A percentile compares a stretch with the other conserved stretches of the same genome.
Conservation (phyloP, 192 early-diverging fungal species). For the Lobulomyces angularis region DNA sequence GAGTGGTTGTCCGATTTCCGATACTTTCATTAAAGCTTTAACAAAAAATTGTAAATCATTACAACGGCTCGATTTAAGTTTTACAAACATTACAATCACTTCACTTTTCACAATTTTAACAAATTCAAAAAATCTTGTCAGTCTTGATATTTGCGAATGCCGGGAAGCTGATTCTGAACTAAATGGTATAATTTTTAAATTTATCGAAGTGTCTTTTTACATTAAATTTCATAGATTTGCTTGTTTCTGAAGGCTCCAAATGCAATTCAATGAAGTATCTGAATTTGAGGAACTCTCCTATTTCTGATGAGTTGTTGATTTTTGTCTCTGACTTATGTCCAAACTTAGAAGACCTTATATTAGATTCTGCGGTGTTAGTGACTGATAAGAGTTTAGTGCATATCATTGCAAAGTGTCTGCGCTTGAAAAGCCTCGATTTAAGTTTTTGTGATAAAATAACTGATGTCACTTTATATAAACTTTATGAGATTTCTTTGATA, state of each 20-base stretch:
- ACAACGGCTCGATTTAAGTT: slow-evolving; percentile 26
- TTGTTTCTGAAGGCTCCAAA: slow-evolving; percentile 9
- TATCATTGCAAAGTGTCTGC: slow-evolving; percentile 19
- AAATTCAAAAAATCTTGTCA: slow-evolving; percentile 19
- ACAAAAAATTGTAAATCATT: slow-evolving; percentile 24
- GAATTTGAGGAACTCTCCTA: slow-evolving; percentile 33
- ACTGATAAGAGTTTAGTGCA: slow-evolving; percentile 29
- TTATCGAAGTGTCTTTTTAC: neutral
- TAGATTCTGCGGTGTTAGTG: slow-evolving; percentile 30
- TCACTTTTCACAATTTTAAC: slow-evolving; percentile 24
- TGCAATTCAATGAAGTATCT: slow-evolving; percentile 22
- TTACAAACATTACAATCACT: slow-evolving; percentile 30
- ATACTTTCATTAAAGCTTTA: slow-evolving; percentile 30
- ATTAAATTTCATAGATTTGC: slow-evolving; percentile 3
- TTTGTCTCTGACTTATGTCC: slow-evolving; percentile 26
- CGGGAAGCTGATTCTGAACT: slow-evolving; percentile 14
- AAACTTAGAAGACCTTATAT: slow-evolving; percentile 25
- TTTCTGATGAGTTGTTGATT: slow-evolving; percentile 25
- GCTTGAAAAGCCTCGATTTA: slow-evolving; percentile 23
- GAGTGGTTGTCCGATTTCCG: slow-evolving; percentile 38
- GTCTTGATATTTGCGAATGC: slow-evolving; percentile 34
- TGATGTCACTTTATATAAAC: slow-evolving; percentile 24
- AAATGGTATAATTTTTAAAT: slow-evolving; percentile 6
- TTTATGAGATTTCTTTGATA: slow-evolving; percentile 12
- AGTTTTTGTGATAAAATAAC: slow-evolving; percentile 34